Evolutionary conservation across 805 yeast species (phyloP), one percentile per base, ranked within the genome.

Genomic region (Kuraishia capsulata): DNA sequence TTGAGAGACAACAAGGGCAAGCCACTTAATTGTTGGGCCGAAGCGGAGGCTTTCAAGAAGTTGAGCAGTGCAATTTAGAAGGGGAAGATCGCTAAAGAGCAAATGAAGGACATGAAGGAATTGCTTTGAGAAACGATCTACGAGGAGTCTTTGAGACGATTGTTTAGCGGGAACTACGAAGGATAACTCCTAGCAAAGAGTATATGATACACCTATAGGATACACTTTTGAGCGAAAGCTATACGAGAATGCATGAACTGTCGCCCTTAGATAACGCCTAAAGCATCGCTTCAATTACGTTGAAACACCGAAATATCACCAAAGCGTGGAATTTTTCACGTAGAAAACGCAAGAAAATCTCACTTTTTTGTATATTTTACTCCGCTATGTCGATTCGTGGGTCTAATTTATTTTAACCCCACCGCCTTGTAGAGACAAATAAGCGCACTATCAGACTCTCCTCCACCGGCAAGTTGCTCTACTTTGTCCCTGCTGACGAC

Each of bases 401-500:
- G 25, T 14, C 21, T 33, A 35, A 21, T 18, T 40, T 42, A 52
- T 34, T 61, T 70, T 47, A 81, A 63, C 16, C 90, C 95, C 46
- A 81, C 74, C 5, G 87, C 94, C 55, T 81, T 81, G 66, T 92
- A 92, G 39, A 92, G 63, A 48, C 90, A 69, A 40, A 92, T 80
- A 58, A 92, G 73, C 2, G 98, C 99, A 52, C 92, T 79, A 60
- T 92, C 99, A 49, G 95, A 78, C 64, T 94, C 98, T 41, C 97
- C 97, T 41, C 99, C 99, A 33, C 98, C 99, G 4, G 97, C 84
- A 47, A 92, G 69, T 40, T 73, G 60, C 57, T 88, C 96, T 43
- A 92, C 78, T 54, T 76, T 86, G 37, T 88, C 92, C 53, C 77
- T 82, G 44, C 71, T 76, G n/a, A 89, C 88, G 31, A 69, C 64